Evolutionary conservation across 768 basidiomycete species (phyloP).

Genomic region (Gloeophyllum trabeum): DNA sequence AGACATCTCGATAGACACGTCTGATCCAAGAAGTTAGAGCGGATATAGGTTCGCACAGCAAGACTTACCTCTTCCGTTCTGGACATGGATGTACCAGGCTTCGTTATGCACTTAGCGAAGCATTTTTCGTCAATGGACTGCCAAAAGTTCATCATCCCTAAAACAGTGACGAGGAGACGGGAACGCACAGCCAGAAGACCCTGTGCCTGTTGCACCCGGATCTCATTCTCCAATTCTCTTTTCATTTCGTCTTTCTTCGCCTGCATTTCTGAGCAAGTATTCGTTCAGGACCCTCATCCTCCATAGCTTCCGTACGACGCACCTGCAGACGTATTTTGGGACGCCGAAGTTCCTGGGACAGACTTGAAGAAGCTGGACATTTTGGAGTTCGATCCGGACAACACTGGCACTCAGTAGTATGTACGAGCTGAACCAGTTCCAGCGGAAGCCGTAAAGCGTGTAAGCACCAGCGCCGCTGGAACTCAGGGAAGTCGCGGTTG

Average conservation of each 20-base stretch:
- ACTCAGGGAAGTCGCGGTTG: no score
- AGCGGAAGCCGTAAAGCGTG: no score
- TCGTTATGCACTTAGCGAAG: conserved; percentile 65
- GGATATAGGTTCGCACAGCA: neutral
- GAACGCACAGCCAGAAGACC: conserved; percentile 64
- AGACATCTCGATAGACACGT: conserved; percentile 67
- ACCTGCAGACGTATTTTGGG: no score
- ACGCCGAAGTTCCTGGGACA: no score
- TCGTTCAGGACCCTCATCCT: no score
- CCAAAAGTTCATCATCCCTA: neutral
- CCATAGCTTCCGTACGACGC: no score
- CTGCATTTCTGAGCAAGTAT: conserved; percentile 27
- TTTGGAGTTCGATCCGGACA: no score
- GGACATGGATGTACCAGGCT: conserved; percentile 60
- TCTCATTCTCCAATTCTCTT: conserved; percentile 55
- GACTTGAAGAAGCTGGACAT: no score
- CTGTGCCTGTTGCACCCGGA: conserved; percentile 67
- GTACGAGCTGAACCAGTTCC: no score
- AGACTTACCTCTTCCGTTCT: conserved; percentile 56
- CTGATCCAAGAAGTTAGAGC: conserved; percentile 22
- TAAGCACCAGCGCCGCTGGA: no score
- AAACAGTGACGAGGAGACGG: neutral
- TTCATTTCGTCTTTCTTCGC: conserved; percentile 36
- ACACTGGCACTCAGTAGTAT: no score
- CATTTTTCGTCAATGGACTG: conserved; percentile 78